Evolutionary conservation across 305 asterid species (phyloP), one percentile per base, ranked within the genome.

Genomic region (Fraxinus greggii): DNA sequence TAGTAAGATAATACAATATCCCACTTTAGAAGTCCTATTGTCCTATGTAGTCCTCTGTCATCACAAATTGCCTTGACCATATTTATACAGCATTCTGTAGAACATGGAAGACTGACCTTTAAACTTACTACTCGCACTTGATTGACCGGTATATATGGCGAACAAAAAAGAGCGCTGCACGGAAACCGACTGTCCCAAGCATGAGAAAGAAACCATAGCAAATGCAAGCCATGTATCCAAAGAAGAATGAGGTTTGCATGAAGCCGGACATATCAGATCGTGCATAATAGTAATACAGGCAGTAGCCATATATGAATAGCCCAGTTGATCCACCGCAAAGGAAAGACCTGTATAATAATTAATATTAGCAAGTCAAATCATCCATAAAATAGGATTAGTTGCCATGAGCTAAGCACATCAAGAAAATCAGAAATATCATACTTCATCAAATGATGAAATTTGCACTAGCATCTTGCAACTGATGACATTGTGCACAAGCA

Each of bases 321-420:
- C 97, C 97, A 12, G 95, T 92, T 0, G 97, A 92, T 78, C 97
- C 97, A 70, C 97, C 97, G 81, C 97, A 92, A 0, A 92, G 93
- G 78, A 92, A 91, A 3, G 95, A 87, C 92, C 97, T 92, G 89
- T 7, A 63, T 7, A 24, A 61, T 7, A 45, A 63, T 21, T 63
- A 63, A 63, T 2, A 63, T 23, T 63, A 63, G 7, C 72, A 63
- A 21, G 31, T 63, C 72, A 63, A 63, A 2, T 7, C 29, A 63
- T 63, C 72, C 26, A 19, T 17, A n/a, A 56, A 56, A 19, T 56
- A 56, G 67, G 24, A 56, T 56, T n/a, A 13, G 6, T n/a, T 17
- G 9, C 26, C 23, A 23, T 56, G 10, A 56, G 9, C 56, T 51
- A 51, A 17, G 21, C 26, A 19, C 67, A 45, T 6, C 67, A 56